Base-by-base conservation (phyloP, 164 flowering plant species). In the Aristolochia fimbriata region DNA sequence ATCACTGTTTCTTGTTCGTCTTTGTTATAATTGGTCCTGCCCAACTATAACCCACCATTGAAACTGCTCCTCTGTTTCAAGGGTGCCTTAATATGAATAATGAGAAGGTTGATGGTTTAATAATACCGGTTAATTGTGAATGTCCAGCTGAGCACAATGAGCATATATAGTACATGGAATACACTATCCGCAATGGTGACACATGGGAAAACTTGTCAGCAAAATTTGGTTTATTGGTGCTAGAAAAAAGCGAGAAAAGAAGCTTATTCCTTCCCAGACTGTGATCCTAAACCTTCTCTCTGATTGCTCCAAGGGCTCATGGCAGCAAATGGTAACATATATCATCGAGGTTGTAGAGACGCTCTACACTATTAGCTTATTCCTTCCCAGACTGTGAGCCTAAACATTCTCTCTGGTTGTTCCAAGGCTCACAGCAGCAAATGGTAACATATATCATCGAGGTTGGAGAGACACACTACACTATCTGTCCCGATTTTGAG, bases 81-180 rank as follows among this genome's bases (percentile, higher is more conserved):
- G 68, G 70, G 47, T 54, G 58, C 56, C 11, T 69, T 62, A 45
- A 50, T 63, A 19, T 47, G 15, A 62, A 67, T 37, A 64, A 55
- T 6, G 48, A 23, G 65, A 70, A 73, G 2, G 49, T 64, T 59
- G 74, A 69, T 25, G 76, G 76, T 50, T 76, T 62, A 55, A 21
- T 69, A 56, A 63, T 72, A 62, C 30, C 45, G 24, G 63, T 67
- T 19, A 72, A 60, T 57, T 70, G 79, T 71, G 72, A 71, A 48
- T 72, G 74, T 37, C 66, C 57, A 12, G 54, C 55, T n/a, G 68
- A 41, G 4, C 74, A 67, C n/a, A 31, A 56, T 55, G 57, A 59
- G 47, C 69, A 54, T 41, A 27, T 60, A 22, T 72, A 63, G 70
- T 76, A 65, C 61, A 56, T 62, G 52, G 70, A 59, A 33, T 69